Evolutionary conservation across 2,329 filamentous ascomycete species (phyloP).

Genomic region (Tolypocladium endophyticum): DNA sequence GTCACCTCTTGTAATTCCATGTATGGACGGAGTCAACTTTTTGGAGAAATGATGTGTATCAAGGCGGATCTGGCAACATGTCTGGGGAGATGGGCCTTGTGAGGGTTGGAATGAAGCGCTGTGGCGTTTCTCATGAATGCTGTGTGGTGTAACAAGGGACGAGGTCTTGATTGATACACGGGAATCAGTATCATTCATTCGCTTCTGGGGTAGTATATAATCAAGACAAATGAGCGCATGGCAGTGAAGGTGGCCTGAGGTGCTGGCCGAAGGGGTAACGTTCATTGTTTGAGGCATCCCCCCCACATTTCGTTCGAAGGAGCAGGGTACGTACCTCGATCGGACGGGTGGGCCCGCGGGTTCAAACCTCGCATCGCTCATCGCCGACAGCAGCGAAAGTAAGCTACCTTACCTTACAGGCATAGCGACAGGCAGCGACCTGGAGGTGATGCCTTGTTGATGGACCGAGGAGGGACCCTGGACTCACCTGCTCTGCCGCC

Average conservation of each 20-base stretch:
- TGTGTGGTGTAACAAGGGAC: too few species aligned
- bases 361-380: not conserved
- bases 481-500: not conserved
- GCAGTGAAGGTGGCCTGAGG: not conserved
- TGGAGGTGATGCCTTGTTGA: not conserved
- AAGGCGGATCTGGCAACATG: not conserved
- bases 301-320: not conserved
- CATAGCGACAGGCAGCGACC: not conserved
- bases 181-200: not conserved
- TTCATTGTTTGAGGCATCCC: not conserved
- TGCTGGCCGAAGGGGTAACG: not conserved
- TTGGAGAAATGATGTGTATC: too few species aligned
- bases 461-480: not conserved
- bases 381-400: not conserved
- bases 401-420: not conserved
- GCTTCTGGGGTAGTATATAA: not conserved
- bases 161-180: not conserved
- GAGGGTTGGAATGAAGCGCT: too few species aligned
- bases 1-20: not conserved
- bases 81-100: not conserved
- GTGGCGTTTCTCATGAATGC: not conserved
- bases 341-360: not conserved
- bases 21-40: too few species aligned
- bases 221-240: not conserved
- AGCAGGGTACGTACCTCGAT: not conserved